Evolutionary conservation across 1,284 basidiomycete genomes (phyloP).

Genomic region (Quambalaria eucalypti): DNA sequence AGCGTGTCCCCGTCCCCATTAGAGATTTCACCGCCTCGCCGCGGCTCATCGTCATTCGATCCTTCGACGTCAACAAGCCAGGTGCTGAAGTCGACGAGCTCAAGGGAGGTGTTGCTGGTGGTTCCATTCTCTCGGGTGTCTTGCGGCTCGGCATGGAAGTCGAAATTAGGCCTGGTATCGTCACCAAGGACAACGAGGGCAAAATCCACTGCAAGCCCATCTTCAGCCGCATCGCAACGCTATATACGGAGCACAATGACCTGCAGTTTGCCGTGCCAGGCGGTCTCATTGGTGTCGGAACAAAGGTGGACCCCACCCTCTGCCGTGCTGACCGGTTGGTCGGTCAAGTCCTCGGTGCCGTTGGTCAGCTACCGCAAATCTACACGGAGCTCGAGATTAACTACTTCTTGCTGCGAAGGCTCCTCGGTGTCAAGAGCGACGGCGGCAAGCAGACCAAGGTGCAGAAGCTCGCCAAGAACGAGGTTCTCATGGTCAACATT

Average conservation of each 20-base stretch:
- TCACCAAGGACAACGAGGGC: conserved; percentile 86
- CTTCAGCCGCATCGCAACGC: conserved; percentile 77
- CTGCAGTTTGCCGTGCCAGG: conserved; percentile 93
- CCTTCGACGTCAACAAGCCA: conserved; percentile 99
- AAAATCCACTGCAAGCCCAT: conserved; percentile 87
- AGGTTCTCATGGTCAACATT: conserved; percentile 61
- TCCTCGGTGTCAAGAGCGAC: conserved; percentile 95
- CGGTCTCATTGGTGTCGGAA: conserved; percentile 95
- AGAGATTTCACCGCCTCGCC: conserved; percentile 88
- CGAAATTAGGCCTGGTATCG: conserved; percentile 93
- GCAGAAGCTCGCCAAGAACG: conserved; percentile 81
- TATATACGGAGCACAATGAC: conserved; percentile 90
- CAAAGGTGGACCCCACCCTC: conserved; percentile 87
- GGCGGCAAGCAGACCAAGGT: conserved; percentile 94
- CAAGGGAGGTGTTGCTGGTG: conserved; percentile 95
- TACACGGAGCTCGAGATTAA: conserved; percentile 86
- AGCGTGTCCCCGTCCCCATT: conserved; percentile 83
- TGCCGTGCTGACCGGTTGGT: conserved; percentile 94
- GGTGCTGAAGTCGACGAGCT: conserved; percentile 93
- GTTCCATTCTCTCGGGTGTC: conserved; percentile 86
- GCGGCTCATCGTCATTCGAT: conserved; percentile 92
- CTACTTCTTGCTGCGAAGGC: conserved; percentile 56
- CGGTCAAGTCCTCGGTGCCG: conserved; percentile 87
- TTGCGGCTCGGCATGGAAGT: conserved; percentile 84
- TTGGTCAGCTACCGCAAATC: conserved; percentile 84